phyloP scores from a whole-genome alignment of 352 stramenopile genomes.

The Pythium biforme region DNA sequence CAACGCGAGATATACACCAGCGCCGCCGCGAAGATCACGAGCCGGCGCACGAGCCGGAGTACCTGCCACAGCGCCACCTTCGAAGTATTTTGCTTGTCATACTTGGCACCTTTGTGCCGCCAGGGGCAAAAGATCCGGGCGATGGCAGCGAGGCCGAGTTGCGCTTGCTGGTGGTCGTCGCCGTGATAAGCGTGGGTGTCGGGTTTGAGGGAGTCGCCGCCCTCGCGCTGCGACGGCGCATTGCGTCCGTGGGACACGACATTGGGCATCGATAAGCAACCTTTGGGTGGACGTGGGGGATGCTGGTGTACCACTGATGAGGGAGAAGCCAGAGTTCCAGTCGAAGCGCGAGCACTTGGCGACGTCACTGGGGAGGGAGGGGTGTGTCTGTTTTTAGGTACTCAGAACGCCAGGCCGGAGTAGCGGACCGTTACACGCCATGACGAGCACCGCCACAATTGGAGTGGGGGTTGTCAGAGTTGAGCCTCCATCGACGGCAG shows the following conservation, averaged over 20 bases:
- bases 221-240: neutral
- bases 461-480: too few relatives aligned
- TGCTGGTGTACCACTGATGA: too few relatives aligned
- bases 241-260: neutral
- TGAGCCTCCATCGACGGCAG: too few relatives aligned
- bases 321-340: too few relatives aligned
- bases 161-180: neutral
- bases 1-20: slow-evolving; percentile 8
- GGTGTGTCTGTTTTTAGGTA: too few relatives aligned
- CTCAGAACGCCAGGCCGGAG: too few relatives aligned
- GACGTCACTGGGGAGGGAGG: too few relatives aligned
- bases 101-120: slow-evolving; percentile 1
- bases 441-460: too few relatives aligned
- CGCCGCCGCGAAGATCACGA: slow-evolving; percentile 6
- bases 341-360: too few relatives aligned
- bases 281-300: too few relatives aligned
- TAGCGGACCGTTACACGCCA: too few relatives aligned
- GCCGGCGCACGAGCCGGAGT: neutral
- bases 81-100: neutral
- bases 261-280: too few relatives aligned
- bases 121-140: slow-evolving; percentile 1
- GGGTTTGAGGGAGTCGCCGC: neutral
- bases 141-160: slow-evolving; percentile 3
- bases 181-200: neutral
- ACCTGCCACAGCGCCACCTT: slow-evolving; percentile 6